Evolutionary conservation across 768 basidiomycete genomes (phyloP).

Genomic region (Pilatotrama ljubarskyi): DNA sequence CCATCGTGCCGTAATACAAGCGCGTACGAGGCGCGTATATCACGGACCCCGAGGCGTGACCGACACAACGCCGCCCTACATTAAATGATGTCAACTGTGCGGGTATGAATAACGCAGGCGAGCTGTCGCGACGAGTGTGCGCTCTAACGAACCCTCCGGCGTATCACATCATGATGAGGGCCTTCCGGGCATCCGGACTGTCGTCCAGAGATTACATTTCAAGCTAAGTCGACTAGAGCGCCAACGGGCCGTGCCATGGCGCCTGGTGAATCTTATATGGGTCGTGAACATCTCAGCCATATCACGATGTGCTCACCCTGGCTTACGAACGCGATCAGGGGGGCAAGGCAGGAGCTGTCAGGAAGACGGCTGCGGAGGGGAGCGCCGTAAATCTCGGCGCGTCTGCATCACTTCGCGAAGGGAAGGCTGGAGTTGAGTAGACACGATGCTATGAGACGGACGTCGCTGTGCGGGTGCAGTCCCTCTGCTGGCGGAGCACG

Average conservation of each 20-base stretch:
- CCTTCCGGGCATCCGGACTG: conserved; percentile 11
- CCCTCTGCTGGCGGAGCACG: background rate
- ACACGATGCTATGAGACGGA: conserved; percentile 13
- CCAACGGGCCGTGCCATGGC: background rate
- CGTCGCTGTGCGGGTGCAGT: background rate
- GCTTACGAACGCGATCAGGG: conserved; percentile 3
- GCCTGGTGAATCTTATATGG: background rate
- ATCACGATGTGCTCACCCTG: background rate
- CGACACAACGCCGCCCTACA: background rate
- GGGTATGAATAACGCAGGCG: background rate
- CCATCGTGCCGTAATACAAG: conserved; percentile 24
- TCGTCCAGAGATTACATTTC: conserved; percentile 11
- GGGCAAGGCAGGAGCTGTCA: conserved; percentile 15
- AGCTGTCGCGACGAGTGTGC: conserved; percentile 2
- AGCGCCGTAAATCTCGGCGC: conserved; percentile 1
- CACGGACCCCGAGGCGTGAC: background rate
- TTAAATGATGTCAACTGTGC: conserved; percentile 11
- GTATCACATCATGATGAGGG: conserved; percentile 10
- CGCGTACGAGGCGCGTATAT: conserved; percentile 1
- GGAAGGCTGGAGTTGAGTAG: conserved; percentile 18
- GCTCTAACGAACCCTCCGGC: background rate
- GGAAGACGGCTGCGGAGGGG: background rate
- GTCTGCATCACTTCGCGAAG: conserved; percentile 3
- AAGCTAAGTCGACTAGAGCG: conserved; percentile 4
- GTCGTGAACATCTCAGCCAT: conserved; percentile 2